Base-by-base conservation (phyloP, 768 basidiomycete genomes). In the Serendipita indica region DNA sequence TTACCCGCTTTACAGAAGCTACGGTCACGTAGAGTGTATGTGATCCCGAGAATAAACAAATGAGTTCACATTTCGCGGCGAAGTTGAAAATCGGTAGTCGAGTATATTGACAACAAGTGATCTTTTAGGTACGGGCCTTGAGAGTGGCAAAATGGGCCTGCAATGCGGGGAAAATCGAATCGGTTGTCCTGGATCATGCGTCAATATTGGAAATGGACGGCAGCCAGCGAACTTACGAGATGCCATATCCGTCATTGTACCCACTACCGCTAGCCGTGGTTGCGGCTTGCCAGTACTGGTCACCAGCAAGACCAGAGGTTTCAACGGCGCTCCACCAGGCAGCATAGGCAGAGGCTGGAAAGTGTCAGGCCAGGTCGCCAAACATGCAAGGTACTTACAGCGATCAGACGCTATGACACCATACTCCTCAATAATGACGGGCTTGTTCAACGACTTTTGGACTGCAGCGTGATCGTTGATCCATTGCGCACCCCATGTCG, bases 341-440 rank as follows among this genome's bases (percentile, higher is more conserved):
- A 22, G 74, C 67, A 66, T 84, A 84, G 14, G 73, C 75, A 0
- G 71, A 66, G 0, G 71, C 61, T 62, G 79, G 79, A 63, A 64
- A 65, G 61, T 72, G 71, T 59, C 13, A 39, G 35, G 35, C 18
- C 18, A 39, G 13, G 35, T 13, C 18, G 12, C 13, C 18, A 18
- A 39, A 18, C 12, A 39, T 13, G 35, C 12, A 39, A 39, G 12
- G 13, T 12, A 12, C 35, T 39, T 39, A 39, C 35, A 16, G 2
- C 45, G 45, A 2, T 46, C 45, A 12, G 45, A 46, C 12, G 61
- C 67, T 0, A 79, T 77, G 3, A 82, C 75, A 35, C 82, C 82
- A 62, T 81, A 84, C 62, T 84, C 83, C 65, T 84, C 82, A 33
- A 62, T 58, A 62, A 84, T 74, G 10, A 80, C 80, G 3, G 83